Percentiles rank a stretch among this genome's conserved stretches.
These are phyloP conservation scores for Amoebophrya sp. DNA, from an alignment of 169 alveolate species.

Conservation along the genomic window DNA sequence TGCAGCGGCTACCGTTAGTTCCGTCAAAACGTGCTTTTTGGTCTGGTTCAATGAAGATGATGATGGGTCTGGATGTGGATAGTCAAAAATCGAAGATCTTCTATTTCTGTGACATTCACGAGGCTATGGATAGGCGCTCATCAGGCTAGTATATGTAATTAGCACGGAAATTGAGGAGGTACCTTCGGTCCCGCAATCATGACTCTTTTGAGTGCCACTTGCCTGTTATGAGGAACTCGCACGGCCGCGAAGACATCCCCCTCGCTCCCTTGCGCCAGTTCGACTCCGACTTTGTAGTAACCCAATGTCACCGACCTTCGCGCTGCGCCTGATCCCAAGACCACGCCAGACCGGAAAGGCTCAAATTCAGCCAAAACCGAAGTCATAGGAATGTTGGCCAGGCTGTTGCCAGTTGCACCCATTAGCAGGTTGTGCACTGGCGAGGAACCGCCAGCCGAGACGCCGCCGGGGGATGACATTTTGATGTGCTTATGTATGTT, in stretches of 20 bases:
- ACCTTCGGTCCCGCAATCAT: neutral
- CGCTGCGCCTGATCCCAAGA: neutral
- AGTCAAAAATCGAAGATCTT: neutral
- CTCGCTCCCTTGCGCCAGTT: neutral
- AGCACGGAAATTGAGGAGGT: neutral
- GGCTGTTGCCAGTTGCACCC: neutral
- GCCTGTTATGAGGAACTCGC: neutral
- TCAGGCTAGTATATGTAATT: neutral
- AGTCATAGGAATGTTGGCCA: neutral
- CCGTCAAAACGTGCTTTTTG: neutral
- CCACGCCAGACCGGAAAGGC: neutral
- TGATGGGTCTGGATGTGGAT: neutral
- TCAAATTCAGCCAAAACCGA: neutral
- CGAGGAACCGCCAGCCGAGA: neutral
- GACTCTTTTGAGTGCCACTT: neutral
- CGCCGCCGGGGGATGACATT: neutral
- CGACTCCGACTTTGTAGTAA: neutral
- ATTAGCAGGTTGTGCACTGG: neutral
- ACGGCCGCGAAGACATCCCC: conserved; percentile 21
- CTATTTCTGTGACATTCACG: neutral
- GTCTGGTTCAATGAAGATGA: neutral
- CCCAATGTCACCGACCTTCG: neutral
- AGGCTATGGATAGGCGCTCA: neutral
- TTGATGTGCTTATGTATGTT: neutral
- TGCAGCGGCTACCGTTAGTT: neutral